Percentiles rank a stretch among this genome's conserved stretches.
phyloP scores from a whole-genome alignment of 2,329 filamentous ascomycete genomes.

The Fusarium denticulatum region DNA sequence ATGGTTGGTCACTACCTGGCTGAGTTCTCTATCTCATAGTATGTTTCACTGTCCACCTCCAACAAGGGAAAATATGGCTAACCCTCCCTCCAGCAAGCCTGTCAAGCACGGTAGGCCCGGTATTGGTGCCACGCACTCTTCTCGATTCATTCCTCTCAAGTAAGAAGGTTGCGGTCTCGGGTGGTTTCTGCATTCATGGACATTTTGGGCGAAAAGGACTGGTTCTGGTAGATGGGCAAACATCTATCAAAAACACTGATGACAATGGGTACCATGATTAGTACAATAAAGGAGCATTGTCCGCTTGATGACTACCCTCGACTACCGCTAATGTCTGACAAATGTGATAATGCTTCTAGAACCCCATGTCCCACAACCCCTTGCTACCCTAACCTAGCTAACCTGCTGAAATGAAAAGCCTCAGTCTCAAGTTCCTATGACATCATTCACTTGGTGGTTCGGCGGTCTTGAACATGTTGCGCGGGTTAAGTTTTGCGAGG shows the following conservation, averaged over 20 bases:
- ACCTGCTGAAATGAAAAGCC: background rate
- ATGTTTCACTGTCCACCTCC: conserved; percentile 57
- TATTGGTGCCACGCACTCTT: conserved; percentile 99
- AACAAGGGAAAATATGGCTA: conserved; percentile 50
- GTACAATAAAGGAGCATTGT: conserved; percentile 56
- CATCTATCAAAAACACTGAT: conserved; percentile 58
- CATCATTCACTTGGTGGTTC: background rate
- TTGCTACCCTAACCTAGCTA: background rate
- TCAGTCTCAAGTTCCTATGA: background rate
- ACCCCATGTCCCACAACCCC: background rate
- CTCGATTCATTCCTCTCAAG: conserved; percentile 99
- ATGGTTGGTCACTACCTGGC: conserved; percentile 99
- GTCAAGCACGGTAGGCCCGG: conserved; percentile 99
- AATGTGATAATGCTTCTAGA: conserved; percentile 9
- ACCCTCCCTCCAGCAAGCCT: conserved; percentile 79
- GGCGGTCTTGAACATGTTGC: background rate
- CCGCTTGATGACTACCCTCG: conserved; percentile 45
- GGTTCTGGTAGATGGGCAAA: conserved; percentile 62
- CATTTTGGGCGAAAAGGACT: conserved; percentile 66
- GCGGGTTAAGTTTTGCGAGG: background rate
- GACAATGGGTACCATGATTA: conserved; percentile 57
- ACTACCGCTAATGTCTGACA: conserved; percentile 23
- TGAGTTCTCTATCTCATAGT: conserved; percentile 99
- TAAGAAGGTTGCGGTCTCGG: conserved; percentile 74
- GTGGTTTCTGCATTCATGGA: conserved; percentile 69